These are phyloP conservation scores for Blastobotrys indianensis DNA, from an alignment of 1,139 yeast species.

Conservation along the genomic window DNA sequence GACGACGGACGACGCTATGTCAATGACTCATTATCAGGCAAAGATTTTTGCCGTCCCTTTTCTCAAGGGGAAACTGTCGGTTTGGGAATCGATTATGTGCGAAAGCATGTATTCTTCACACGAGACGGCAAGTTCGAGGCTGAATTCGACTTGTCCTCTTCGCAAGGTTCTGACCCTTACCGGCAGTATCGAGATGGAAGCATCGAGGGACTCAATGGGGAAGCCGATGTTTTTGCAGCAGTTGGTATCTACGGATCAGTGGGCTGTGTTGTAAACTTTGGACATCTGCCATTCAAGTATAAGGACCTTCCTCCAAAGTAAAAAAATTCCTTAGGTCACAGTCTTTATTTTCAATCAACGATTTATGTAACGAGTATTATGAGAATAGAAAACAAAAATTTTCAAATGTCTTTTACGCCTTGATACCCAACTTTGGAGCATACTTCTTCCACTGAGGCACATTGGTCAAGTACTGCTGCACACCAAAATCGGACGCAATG, in stretches of 20 bases:
- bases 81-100: slow-evolving; percentile 24
- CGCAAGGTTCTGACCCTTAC: slow-evolving; percentile 19
- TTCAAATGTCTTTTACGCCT: neutral
- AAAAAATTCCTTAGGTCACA: too few relatives aligned
- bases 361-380: too few relatives aligned
- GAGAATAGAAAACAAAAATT: too few relatives aligned
- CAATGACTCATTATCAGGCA: slow-evolving; percentile 25
- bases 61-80: slow-evolving; percentile 26
- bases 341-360: too few relatives aligned
- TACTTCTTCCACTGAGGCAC: slow-evolving; percentile 9
- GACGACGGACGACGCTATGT: slow-evolving; percentile 30
- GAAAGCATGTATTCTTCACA: slow-evolving; percentile 20
- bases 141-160: slow-evolving; percentile 23
- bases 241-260: slow-evolving; percentile 28
- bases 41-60: slow-evolving; percentile 22
- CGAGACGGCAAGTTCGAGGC: slow-evolving; percentile 22
- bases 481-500: slow-evolving; percentile 22
- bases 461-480: slow-evolving; percentile 4
- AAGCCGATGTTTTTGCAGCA: slow-evolving; percentile 26
- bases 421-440: neutral
- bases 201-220: slow-evolving; percentile 24
- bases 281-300: slow-evolving; percentile 13
- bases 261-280: slow-evolving; percentile 25
- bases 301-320: neutral
- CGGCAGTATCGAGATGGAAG: slow-evolving; percentile 22